Conservation (phyloP, 2,329 filamentous ascomycete species). For the Clonostachys solani region DNA sequence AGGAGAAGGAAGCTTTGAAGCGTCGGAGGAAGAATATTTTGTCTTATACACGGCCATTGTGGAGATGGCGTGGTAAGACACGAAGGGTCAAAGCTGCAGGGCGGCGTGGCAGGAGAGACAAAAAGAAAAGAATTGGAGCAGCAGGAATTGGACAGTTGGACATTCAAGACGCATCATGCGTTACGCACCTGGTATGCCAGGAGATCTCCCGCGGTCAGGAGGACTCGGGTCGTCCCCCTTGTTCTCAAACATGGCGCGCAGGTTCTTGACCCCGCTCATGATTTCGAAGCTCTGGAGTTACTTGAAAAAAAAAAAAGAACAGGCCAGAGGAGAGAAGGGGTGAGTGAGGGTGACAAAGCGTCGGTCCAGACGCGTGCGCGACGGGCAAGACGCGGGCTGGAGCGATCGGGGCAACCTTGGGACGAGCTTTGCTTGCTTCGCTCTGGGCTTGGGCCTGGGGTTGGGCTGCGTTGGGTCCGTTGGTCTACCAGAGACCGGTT, state of each 20-base stretch:
- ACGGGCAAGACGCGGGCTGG: too few species aligned
- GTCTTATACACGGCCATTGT: neutral
- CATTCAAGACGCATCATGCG: neutral
- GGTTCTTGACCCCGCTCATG: constrained; percentile 69
- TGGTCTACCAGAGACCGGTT: too few species aligned
- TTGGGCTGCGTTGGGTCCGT: too few species aligned
- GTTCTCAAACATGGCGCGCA: constrained; percentile 77
- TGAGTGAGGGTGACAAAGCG: too few species aligned
- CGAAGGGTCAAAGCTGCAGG: neutral
- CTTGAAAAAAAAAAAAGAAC: neutral
- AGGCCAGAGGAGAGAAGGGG: too few species aligned
- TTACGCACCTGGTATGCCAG: constrained; percentile 30
- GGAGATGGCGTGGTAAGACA: too few species aligned
- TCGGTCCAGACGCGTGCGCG: too few species aligned
- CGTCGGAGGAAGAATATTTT: neutral
- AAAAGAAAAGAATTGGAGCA: neutral
- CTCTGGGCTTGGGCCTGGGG: too few species aligned
- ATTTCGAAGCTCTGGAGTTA: constrained; percentile 22
- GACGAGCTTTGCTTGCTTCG: too few species aligned
- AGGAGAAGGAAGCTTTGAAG: neutral
- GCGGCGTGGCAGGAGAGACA: neutral
- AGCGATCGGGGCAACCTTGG: too few species aligned
- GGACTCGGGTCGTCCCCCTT: constrained; percentile 57
- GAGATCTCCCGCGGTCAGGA: constrained; percentile 67
- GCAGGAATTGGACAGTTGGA: too few species aligned